phyloP scores from a whole-genome alignment of 1,284 basidiomycete species.

The Ganoderma boninense region DNA sequence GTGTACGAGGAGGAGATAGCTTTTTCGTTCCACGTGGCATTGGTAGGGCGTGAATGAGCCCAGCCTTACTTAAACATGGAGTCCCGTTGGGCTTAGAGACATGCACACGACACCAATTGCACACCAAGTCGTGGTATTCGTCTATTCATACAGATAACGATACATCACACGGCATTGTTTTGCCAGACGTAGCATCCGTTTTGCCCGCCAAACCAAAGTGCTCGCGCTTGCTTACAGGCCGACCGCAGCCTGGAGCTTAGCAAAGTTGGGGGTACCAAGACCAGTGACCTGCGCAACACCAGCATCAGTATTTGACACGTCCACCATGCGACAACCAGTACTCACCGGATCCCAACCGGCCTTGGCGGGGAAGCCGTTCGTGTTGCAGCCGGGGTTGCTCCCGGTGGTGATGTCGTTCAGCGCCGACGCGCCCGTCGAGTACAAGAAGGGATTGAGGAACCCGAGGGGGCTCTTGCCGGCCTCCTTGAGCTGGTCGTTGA shows the following conservation, averaged over 20 bases:
- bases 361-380: slow-evolving; percentile 45
- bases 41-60: too few relatives aligned
- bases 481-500: slow-evolving; percentile 59
- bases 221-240: slow-evolving; percentile 2
- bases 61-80: too few relatives aligned
- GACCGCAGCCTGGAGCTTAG: slow-evolving; percentile 20
- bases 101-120: background rate
- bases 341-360: slow-evolving; percentile 45
- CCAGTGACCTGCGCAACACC: slow-evolving; percentile 30
- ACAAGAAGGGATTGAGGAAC: slow-evolving; percentile 58
- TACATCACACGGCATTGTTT: background rate
- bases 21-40: too few relatives aligned
- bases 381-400: slow-evolving; percentile 45
- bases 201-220: background rate
- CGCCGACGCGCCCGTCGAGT: slow-evolving; percentile 42
- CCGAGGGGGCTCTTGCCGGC: slow-evolving; percentile 53
- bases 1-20: too few relatives aligned
- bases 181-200: background rate
- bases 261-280: slow-evolving; percentile 41
- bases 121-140: background rate
- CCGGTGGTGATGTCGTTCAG: slow-evolving; percentile 53
- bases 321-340: background rate
- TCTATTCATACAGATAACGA: background rate
- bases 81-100: too few relatives aligned
- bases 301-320: background rate